Conservation (phyloP, 768 basidiomycete species). For the Psilocybe cyanescens region DNA sequence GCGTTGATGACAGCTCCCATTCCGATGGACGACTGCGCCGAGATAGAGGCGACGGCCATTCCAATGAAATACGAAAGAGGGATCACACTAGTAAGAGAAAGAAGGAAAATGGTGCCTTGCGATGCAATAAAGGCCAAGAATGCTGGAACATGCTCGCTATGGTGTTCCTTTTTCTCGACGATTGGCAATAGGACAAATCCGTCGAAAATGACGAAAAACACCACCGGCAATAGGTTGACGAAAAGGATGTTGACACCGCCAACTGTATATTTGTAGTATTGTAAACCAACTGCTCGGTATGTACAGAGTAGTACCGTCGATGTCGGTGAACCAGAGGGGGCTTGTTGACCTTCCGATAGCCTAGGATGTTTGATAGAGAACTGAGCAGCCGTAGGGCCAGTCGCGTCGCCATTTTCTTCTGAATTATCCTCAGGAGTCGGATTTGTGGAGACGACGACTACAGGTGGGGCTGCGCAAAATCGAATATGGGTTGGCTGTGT, state of each 20-base stretch:
- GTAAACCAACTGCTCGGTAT: constrained; percentile 85
- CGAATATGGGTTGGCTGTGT: constrained; percentile 82
- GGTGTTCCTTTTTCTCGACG: constrained; percentile 61
- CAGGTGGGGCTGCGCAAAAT: constrained; percentile 87
- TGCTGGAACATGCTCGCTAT: constrained; percentile 60
- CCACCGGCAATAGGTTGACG: constrained; percentile 90
- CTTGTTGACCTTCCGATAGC: constrained; percentile 84
- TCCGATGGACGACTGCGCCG: constrained; percentile 97
- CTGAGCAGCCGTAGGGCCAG: constrained; percentile 24
- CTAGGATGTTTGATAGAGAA: constrained; percentile 75
- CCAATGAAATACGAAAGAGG: constrained; percentile 99
- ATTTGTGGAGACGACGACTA: constrained; percentile 54
- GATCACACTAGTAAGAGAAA: constrained; percentile 89
- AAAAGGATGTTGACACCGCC: constrained; percentile 99
- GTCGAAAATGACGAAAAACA: constrained; percentile 96
- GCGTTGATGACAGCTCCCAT: constrained; percentile 99
- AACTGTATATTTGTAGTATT: constrained; percentile 99
- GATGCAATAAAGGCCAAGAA: constrained; percentile 73
- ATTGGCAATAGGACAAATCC: constrained; percentile 80
- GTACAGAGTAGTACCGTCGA: constrained; percentile 94
- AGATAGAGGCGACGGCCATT: constrained; percentile 99
- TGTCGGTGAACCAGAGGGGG: constrained; percentile 79
- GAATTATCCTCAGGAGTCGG: constrained; percentile 24
- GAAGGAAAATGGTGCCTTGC: constrained; percentile 78
- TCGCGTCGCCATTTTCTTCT: constrained; percentile 18